These are phyloP conservation scores for Strigomonas culicis DNA, from an alignment of 208 protist species.

Conservation along the genomic window DNA sequence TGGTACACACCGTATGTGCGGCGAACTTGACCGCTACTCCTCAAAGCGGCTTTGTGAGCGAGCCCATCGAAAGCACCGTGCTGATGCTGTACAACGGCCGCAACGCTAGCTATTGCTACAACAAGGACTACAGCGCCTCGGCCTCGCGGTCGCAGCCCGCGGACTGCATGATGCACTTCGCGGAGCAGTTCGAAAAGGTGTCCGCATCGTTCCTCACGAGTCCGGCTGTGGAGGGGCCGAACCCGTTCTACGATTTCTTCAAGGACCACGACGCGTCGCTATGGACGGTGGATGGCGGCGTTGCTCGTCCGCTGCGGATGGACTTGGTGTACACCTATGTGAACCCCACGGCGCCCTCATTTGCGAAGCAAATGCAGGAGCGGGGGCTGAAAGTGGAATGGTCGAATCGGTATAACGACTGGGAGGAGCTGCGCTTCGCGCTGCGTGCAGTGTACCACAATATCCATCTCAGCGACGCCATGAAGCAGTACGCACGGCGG, in stretches of 20 bases:
- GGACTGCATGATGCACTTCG: neutral
- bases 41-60: too few relatives aligned
- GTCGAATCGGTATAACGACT: constrained; percentile 33
- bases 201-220: constrained; percentile 30
- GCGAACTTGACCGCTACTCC: too few relatives aligned
- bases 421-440: constrained; percentile 56
- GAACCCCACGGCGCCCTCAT: constrained; percentile 35
- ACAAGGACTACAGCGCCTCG: neutral
- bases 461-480: constrained; percentile 19
- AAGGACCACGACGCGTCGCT: constrained; percentile 26
- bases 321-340: constrained; percentile 63
- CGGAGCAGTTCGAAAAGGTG: constrained; percentile 18
- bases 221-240: constrained; percentile 11
- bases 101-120: too few relatives aligned
- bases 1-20: too few relatives aligned
- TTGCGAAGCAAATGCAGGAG: constrained; percentile 19
- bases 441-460: constrained; percentile 32
- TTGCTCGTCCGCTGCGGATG: constrained; percentile 32
- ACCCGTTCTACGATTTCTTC: constrained; percentile 39
- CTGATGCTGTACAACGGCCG: neutral
- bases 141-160: neutral
- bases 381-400: constrained; percentile 19
- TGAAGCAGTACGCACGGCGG: constrained; percentile 23
- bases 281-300: constrained; percentile 27
- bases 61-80: too few relatives aligned